A percentile compares a stretch with the other conserved stretches of the same genome.
Conservation (phyloP, 208 protist species). For the Trypanosoma conorhini region DNA sequence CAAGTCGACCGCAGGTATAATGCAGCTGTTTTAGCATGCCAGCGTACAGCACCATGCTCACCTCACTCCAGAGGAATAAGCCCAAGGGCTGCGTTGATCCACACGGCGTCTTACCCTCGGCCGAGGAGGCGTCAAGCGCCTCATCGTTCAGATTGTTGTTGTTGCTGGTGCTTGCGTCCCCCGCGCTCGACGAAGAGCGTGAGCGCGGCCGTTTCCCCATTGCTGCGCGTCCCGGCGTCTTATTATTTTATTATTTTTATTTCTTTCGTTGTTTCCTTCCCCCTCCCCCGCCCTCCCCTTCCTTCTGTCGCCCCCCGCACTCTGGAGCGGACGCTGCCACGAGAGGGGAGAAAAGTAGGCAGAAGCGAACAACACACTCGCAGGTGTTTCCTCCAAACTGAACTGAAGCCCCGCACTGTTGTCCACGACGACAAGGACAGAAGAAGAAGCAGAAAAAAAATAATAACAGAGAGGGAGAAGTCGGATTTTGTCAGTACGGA, state of each 20-base stretch:
- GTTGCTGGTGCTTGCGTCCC: background rate
- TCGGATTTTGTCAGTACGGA: background rate
- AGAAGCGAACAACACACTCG: too few relatives aligned
- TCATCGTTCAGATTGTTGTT: background rate
- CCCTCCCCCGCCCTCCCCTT: background rate
- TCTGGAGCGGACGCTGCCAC: too few relatives aligned
- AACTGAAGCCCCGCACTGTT: too few relatives aligned
- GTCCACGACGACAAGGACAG: background rate
- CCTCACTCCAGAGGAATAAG: conserved; percentile 67
- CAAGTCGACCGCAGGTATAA: conserved; percentile 25
- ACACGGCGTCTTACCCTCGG: background rate
- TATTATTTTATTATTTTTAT: background rate
- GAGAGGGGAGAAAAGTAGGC: too few relatives aligned
- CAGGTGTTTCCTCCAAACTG: too few relatives aligned
- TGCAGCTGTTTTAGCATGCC: conserved; percentile 25
- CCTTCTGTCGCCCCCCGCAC: background rate
- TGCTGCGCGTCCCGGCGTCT: background rate
- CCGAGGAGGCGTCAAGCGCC: conserved; percentile 3
- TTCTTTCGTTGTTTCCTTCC: background rate
- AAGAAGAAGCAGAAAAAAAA: background rate
- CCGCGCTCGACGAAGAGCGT: background rate
- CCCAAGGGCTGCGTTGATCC: conserved; percentile 36
- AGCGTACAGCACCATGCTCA: conserved; percentile 55
- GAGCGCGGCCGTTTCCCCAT: conserved; percentile 24
- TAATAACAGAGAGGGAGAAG: background rate